Evolutionary conservation across 768 basidiomycete genomes (phyloP).

Genomic region (Lactifluus echinatus): DNA sequence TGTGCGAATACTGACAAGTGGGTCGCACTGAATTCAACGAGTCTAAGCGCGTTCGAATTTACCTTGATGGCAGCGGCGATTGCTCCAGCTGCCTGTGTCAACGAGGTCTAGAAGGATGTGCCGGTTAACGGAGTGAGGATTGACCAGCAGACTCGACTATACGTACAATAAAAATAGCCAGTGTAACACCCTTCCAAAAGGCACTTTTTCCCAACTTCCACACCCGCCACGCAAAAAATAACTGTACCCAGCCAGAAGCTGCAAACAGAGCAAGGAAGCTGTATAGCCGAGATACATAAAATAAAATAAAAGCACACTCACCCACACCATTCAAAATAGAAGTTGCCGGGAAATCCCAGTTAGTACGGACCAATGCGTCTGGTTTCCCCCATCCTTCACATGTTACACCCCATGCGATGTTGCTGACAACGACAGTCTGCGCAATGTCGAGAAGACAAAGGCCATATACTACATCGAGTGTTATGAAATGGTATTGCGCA

Average conservation of each 20-base stretch:
- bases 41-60: background rate
- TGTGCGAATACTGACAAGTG: background rate
- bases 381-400: conserved; percentile 5
- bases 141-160: background rate
- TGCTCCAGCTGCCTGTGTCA: background rate
- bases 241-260: conserved; percentile 2
- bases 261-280: background rate
- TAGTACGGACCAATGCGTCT: background rate
- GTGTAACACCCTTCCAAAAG: background rate
- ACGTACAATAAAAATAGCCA: background rate
- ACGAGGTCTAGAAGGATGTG: background rate
- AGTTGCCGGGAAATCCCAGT: background rate
- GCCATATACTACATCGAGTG: background rate
- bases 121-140: background rate
- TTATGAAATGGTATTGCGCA: background rate
- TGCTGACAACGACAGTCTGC: background rate
- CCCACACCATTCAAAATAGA: background rate
- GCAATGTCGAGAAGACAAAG: conserved; percentile 1
- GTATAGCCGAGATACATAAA: background rate
- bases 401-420: background rate
- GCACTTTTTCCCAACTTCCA: background rate
- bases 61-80: background rate
- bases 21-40: background rate
- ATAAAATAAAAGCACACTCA: background rate
- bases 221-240: conserved; percentile 6